Conservation (phyloP, 2,329 filamentous ascomycete genomes). For the Fusarium sp. region DNA sequence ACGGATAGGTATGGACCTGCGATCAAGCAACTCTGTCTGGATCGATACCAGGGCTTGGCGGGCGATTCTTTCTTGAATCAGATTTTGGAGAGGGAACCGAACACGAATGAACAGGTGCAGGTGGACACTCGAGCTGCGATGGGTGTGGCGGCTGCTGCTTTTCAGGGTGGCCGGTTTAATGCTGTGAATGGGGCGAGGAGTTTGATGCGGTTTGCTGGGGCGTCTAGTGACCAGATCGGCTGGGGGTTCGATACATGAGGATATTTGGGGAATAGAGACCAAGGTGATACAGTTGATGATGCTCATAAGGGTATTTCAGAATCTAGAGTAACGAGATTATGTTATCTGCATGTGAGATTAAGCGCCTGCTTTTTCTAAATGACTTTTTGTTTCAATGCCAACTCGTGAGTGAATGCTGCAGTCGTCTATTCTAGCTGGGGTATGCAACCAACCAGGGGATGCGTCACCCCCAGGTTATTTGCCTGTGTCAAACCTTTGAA, state of each 20-base stretch:
- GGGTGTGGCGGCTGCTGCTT: constrained; percentile 33
- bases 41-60: constrained; percentile 38
- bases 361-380: no score
- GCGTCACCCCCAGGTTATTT: no score
- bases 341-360: no score
- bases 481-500: no score
- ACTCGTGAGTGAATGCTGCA: no score
- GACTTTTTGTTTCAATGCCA: no score
- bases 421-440: no score
- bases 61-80: constrained; percentile 37
- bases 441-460: no score
- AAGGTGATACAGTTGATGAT: no score
- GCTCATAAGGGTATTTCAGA: no score
- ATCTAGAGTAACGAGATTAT: no score
- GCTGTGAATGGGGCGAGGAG: constrained; percentile 16
- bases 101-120: not conserved
- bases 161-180: constrained; percentile 33
- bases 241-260: constrained; percentile 43
- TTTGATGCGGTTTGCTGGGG: constrained; percentile 32
- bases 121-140: constrained; percentile 24
- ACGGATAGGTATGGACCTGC: constrained; percentile 28
- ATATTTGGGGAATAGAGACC: not conserved
- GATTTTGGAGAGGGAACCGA: constrained; percentile 28
- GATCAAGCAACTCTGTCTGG: constrained; percentile 35
- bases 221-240: constrained; percentile 33